Conservation (phyloP, 495 filamentous ascomycete species). For the Melanomma pulvis-pyrius region DNA sequence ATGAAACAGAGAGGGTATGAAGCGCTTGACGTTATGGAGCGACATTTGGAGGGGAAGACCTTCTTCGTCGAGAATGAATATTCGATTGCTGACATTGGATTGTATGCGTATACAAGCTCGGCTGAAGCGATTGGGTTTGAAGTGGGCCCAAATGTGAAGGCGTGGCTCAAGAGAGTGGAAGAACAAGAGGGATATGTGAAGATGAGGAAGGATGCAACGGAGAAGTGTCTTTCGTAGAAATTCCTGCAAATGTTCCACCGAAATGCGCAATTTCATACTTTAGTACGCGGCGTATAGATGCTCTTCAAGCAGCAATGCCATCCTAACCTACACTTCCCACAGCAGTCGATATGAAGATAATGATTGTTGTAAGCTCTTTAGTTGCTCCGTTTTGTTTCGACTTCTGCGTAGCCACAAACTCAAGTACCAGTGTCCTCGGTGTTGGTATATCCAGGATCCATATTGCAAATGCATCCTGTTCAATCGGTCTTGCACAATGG, state of each 20-base stretch:
- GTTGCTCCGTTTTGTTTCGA: background rate
- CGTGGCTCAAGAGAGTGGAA: conserved; percentile 17
- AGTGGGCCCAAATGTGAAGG: conserved; percentile 15
- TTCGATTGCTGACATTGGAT: conserved; percentile 18
- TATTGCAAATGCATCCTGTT: too few relatives aligned
- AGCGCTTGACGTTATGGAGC: conserved; percentile 16
- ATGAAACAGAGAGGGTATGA: conserved; percentile 6
- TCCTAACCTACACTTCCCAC: too few relatives aligned
- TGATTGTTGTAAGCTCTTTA: too few relatives aligned
- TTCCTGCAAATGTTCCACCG: too few relatives aligned
- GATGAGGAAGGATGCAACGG: conserved; percentile 22
- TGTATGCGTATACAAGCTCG: conserved; percentile 10
- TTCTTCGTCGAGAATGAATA: conserved; percentile 13
- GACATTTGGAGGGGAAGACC: conserved; percentile 13
- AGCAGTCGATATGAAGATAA: too few relatives aligned
- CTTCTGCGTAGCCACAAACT: background rate
- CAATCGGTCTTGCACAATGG: too few relatives aligned
- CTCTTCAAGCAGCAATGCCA: too few relatives aligned
- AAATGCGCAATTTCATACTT: too few relatives aligned
- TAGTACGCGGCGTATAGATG: too few relatives aligned
- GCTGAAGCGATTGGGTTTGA: conserved; percentile 15
- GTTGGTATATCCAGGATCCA: too few relatives aligned
- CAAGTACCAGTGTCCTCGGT: background rate
- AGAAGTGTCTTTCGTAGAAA: conserved; percentile 9
- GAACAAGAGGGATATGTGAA: conserved; percentile 10